Evolutionary conservation across 192 early-diverging fungal species (phyloP), one percentile per base, ranked within the genome.

Genomic region (Podila horticola): DNA sequence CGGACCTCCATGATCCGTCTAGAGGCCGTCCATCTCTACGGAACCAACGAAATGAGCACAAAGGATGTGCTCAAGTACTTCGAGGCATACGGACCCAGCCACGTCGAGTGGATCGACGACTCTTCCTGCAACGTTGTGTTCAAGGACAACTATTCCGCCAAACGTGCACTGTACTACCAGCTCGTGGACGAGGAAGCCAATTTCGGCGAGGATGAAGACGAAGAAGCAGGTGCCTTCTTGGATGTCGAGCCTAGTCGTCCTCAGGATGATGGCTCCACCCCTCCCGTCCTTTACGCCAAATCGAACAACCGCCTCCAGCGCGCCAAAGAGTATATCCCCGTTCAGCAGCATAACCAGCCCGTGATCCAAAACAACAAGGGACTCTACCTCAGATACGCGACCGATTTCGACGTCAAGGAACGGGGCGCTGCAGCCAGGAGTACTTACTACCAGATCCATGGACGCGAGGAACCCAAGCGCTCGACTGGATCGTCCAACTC

Each of bases 81-180:
- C 79, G 65, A 74, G 4, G 74, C 64, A 19, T 71, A 74, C 33
- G 68, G 74, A 12, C 72, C 84, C 10, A 64, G 72, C 9, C 82
- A 84, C 26, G 82, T 87, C 29, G 84, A 87, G 63, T 87, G 86
- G 86, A 82, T 87, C 17, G 73, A 87, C 59, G 86, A 87, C 34
- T 74, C 86, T 2, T 77, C 67, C 17, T 87, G 86, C 73, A 85
- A 85, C 51, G 34, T 81, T 63, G 71, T 81, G 51, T 81, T 81
- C 34, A 60, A 57, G 8, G 77, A 81, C 45, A 51, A 69, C 24
- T 73, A 58, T 10, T 73, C 77, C 0, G 77, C 77, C 24, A 81
- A 81, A 49, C 77, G 77, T 36, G 77, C 77, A 10, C 49, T 81
- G 17, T 81, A 81, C 26, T 73, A 68, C 26, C 77, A 81, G 50